Base-by-base conservation (phyloP, 1,139 yeast genomes). In the Kodamaea sp. region DNA sequence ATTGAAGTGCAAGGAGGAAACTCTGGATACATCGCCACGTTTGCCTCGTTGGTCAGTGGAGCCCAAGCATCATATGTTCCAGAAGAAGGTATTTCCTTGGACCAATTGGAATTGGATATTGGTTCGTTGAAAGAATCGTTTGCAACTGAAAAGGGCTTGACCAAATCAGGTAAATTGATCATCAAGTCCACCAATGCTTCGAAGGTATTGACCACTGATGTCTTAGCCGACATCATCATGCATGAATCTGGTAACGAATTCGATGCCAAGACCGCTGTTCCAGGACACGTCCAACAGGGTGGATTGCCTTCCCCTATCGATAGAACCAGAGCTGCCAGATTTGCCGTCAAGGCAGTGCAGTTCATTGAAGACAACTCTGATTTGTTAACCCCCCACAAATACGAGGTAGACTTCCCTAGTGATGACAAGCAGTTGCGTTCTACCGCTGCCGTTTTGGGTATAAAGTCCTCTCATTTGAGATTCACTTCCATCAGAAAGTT, bases 1-100 rank as follows among this genome's bases (percentile, higher is more conserved):
- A 96, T 92, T 43, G 98, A 92, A 55, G 95, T 87, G 22, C 97
- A 92, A 70, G 98, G 98, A 50, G 98, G 97, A 37, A 84, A 88
- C 63, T 83, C 95, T 7, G 98, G 98, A 21, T 92, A 79, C 60
- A 80, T 92, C 51, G 96, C 97, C 9, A 80, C 96, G 2, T 80
- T 76, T 56, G 83, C 90, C 24, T 90, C 94, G n/a, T 71, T 92
- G 44, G 85, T 88, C 32, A 84, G 92, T 29, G 98, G 98, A 41
- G 95, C 97, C 2, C 80, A 85, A 47, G 95, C 95, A 7, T 86
- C 92, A 6, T 92, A 90, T 59, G 87, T 89, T 13, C 98, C 98
- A 10, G 98, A 92, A 59, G 81, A 83, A 46, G 86, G 88, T 35
- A 83, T 90, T 39, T 67, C 80, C 25, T 71, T 92, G 50, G 72